These are phyloP conservation scores for Citrus unshiu DNA, from an alignment of 345 rosid species.

Conservation along the genomic window DNA sequence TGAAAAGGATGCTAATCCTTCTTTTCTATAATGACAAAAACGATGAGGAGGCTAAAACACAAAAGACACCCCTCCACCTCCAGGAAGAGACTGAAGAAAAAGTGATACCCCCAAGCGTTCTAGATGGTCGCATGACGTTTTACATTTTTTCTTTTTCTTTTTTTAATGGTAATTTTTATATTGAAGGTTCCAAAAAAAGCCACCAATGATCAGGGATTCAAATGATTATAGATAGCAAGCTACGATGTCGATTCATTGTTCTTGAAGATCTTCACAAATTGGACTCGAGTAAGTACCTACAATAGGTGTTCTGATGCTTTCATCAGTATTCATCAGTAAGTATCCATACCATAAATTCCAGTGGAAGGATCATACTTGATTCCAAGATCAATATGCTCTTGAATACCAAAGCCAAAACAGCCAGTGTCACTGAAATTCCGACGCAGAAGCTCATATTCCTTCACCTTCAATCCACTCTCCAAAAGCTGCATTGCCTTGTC, in stretches of 20 bases:
- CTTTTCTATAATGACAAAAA: neutral
- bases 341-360: too few species aligned
- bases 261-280: too few species aligned
- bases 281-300: too few species aligned
- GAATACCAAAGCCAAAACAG: constrained; percentile 75
- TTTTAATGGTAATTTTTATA: neutral
- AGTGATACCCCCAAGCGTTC: neutral
- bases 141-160: neutral
- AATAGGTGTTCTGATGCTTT: too few species aligned
- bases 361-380: constrained; percentile 35
- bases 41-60: neutral
- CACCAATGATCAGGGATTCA: too few species aligned
- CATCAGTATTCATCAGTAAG: too few species aligned
- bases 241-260: too few species aligned
- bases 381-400: constrained; percentile 76
- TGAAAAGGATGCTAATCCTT: neutral
- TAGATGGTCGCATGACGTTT: neutral
- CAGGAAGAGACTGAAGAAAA: neutral
- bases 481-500: constrained; percentile 78
- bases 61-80: neutral
- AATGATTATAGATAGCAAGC: too few species aligned
- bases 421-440: constrained; percentile 76
- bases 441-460: constrained; percentile 62
- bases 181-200: too few species aligned
- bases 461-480: constrained; percentile 75